Conservation (phyloP, 2,329 filamentous ascomycete genomes). For the Rachicladosporium sp. region DNA sequence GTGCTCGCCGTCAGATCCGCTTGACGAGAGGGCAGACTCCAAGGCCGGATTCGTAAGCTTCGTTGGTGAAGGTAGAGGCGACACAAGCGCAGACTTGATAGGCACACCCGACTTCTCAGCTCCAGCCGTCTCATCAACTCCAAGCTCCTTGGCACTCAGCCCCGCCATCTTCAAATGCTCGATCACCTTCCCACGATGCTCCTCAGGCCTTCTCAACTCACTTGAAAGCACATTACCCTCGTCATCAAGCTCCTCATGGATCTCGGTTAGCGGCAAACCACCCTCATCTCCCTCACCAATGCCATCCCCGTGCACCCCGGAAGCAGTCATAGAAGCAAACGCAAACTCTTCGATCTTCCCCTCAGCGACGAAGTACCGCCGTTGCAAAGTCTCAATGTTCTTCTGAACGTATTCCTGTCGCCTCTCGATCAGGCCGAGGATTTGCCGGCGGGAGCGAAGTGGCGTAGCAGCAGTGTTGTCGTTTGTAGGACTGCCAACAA, state of each 20-base stretch:
- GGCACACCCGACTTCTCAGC: background rate
- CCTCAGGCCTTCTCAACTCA: conserved; percentile 44
- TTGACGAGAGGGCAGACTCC: too few species aligned
- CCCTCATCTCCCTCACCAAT: conserved; percentile 46
- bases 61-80: background rate
- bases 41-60: background rate
- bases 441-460: conserved; percentile 45
- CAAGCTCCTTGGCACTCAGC: conserved; percentile 27
- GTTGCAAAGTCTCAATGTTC: conserved; percentile 64
- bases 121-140: background rate
- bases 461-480: conserved; percentile 21
- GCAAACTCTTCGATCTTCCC: conserved; percentile 53
- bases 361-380: conserved; percentile 57
- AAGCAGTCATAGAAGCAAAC: conserved; percentile 24
- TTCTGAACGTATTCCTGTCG: conserved; percentile 81
- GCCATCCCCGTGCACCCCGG: conserved; percentile 8
- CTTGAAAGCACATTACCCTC: conserved; percentile 66
- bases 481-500: conserved; percentile 32
- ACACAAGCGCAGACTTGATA: conserved; percentile 2
- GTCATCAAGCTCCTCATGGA: conserved; percentile 83
- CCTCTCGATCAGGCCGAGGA: conserved; percentile 55
- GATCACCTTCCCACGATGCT: conserved; percentile 53
- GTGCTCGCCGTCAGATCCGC: background rate
- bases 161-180: conserved; percentile 70
- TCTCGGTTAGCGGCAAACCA: conserved; percentile 72